Evolutionary conservation across 768 basidiomycete genomes (phyloP).

Genomic region (Pleurotus tuoliensis): DNA sequence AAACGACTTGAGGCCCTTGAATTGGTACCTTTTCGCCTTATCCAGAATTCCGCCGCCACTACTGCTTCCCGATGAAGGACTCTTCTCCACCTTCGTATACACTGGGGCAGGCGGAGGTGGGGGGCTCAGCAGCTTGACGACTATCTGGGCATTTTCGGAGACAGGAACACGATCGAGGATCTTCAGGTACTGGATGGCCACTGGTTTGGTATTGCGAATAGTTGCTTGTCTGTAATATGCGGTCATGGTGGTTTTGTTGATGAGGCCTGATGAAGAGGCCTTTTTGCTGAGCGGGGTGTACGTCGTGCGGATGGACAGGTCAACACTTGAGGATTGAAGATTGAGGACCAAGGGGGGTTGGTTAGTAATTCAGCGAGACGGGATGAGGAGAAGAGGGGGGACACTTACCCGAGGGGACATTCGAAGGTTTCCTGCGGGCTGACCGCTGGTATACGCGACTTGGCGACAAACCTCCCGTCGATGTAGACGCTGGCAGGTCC

Average conservation of each 20-base stretch:
- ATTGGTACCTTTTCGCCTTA: too few species aligned
- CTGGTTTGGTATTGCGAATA: neutral
- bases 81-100: neutral
- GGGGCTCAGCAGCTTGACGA: slow-evolving; percentile 31
- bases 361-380: neutral
- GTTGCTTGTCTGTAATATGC: neutral
- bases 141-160: neutral
- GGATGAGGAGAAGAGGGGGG: too few species aligned
- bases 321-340: neutral
- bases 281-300: slow-evolving; percentile 16
- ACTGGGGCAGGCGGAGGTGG: slow-evolving; percentile 1
- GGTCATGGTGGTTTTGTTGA: slow-evolving; percentile 22
- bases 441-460: slow-evolving; percentile 18
- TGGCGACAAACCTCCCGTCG: slow-evolving; percentile 25
- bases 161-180: slow-evolving; percentile 4
- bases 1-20: neutral
- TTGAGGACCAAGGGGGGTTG: neutral
- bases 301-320: neutral
- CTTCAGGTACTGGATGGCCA: neutral
- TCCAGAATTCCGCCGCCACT: too few species aligned
- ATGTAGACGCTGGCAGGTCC: slow-evolving; percentile 24
- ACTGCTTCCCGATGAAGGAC: too few species aligned
- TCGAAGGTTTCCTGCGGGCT: slow-evolving; percentile 34
- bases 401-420: slow-evolving; percentile 17
- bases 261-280: slow-evolving; percentile 27